phyloP scores from a whole-genome alignment of 805 yeast species.

The Saccharomycopsis fodiens region DNA sequence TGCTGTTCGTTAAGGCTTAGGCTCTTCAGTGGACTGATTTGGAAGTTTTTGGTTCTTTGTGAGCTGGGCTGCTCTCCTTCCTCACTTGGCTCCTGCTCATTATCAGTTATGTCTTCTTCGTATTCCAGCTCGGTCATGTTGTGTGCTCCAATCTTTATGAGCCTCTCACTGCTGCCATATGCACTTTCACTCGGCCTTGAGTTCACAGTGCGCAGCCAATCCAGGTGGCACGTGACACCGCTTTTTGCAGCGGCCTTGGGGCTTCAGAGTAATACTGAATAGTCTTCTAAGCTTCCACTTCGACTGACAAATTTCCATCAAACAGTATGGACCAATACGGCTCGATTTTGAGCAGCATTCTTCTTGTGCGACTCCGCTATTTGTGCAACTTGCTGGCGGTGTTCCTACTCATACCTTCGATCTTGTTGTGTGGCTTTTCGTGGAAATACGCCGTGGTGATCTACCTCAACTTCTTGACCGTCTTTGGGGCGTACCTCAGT shows the following conservation, averaged over 20 bases:
- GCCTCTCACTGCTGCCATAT: too few species aligned
- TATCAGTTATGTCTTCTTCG: neutral
- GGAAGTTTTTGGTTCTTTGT: too few species aligned
- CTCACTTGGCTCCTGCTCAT: neutral
- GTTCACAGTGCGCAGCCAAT: too few species aligned
- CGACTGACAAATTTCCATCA: too few species aligned
- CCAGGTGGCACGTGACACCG: too few species aligned
- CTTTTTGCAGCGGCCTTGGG: too few species aligned
- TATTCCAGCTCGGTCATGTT: neutral
- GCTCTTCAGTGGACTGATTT: too few species aligned
- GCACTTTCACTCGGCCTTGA: too few species aligned
- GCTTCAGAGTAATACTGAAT: too few species aligned
- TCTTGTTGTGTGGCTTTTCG: slow-evolving; percentile 4
- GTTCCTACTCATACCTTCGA: slow-evolving; percentile 3
- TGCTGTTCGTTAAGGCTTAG: slow-evolving; percentile 14
- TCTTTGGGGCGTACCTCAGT: neutral
- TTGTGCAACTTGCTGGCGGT: slow-evolving; percentile 5
- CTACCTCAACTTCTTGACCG: slow-evolving; percentile 4
- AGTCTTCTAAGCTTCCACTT: too few species aligned
- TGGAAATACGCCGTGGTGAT: slow-evolving; percentile 1
- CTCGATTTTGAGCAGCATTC: slow-evolving; percentile 6
- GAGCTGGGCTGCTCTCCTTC: neutral
- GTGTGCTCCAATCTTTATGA: too few species aligned
- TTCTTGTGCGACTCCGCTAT: slow-evolving; percentile 13
- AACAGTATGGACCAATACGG: slow-evolving; percentile 3